Evolutionary conservation across 768 basidiomycete genomes (phyloP).

Genomic region (Phaffia australis): DNA sequence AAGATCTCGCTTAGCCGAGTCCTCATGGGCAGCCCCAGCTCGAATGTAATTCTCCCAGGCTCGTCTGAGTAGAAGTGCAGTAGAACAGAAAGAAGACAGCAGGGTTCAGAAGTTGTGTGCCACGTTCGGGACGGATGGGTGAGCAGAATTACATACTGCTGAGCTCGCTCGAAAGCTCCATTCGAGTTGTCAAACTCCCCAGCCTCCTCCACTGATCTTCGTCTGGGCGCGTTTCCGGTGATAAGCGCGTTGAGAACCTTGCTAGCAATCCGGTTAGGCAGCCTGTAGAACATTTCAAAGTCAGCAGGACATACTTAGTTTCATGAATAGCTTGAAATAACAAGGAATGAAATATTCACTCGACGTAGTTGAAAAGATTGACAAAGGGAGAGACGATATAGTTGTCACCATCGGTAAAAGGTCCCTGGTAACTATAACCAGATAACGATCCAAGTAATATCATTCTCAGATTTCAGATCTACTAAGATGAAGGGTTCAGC

Average conservation of each 20-base stretch:
- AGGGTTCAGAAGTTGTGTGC: background rate
- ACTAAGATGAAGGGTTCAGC: slow-evolving; percentile 26
- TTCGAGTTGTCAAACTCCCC: too few relatives aligned
- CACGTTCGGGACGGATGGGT: too few relatives aligned
- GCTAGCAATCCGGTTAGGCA: slow-evolving; percentile 47
- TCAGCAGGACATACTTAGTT: too few relatives aligned
- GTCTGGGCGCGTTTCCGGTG: too few relatives aligned
- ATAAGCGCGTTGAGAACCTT: slow-evolving; percentile 42
- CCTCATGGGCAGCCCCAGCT: background rate
- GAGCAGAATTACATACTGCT: background rate
- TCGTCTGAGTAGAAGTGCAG: background rate
- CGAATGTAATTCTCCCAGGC: slow-evolving; percentile 8
- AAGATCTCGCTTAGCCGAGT: background rate
- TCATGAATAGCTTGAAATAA: too few relatives aligned
- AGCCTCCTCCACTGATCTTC: too few relatives aligned
- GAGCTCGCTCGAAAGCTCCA: background rate
- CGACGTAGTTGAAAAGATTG: slow-evolving; percentile 55
- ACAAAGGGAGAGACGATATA: slow-evolving; percentile 61
- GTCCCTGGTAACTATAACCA: slow-evolving; percentile 41
- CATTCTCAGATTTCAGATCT: too few relatives aligned
- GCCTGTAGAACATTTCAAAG: too few relatives aligned
- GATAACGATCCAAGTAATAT: too few relatives aligned
- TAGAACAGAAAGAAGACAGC: background rate
- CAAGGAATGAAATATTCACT: too few relatives aligned
- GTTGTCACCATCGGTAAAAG: slow-evolving; percentile 72